Conservation (phyloP, 2,329 filamentous ascomycete genomes). For the Colletotrichum noveboracense region DNA sequence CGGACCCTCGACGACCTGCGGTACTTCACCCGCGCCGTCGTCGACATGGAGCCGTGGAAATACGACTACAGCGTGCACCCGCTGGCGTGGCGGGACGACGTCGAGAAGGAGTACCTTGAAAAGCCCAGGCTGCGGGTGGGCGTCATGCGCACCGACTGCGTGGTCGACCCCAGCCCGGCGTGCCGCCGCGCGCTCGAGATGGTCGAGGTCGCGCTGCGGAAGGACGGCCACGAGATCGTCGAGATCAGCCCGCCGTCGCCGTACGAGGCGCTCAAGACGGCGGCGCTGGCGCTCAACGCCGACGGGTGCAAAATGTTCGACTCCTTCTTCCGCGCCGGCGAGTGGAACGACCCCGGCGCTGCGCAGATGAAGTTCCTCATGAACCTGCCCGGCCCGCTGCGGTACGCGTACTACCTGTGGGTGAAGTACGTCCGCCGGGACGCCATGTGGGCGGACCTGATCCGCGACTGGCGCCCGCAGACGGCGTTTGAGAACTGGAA, state of each 20-base stretch:
- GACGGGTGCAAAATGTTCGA: slow-evolving; percentile 85
- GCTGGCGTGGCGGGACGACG: slow-evolving; percentile 74
- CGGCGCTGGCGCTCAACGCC: slow-evolving; percentile 80
- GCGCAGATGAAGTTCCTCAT: slow-evolving; percentile 77
- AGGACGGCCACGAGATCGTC: slow-evolving; percentile 77
- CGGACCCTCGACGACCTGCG: slow-evolving; percentile 81
- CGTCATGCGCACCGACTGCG: slow-evolving; percentile 78
- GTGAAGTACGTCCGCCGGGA: slow-evolving; percentile 84
- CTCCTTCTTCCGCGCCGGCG: slow-evolving; percentile 76
- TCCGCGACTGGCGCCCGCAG: slow-evolving; percentile 77
- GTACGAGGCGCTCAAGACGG: slow-evolving; percentile 77
- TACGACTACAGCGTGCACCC: slow-evolving; percentile 89
- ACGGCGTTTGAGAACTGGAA: slow-evolving; percentile 82
- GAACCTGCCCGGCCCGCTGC: slow-evolving; percentile 73
- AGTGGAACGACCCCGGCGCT: slow-evolving; percentile 81
- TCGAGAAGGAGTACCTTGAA: slow-evolving; percentile 62
- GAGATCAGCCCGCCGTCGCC: slow-evolving; percentile 69
- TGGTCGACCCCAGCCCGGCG: slow-evolving; percentile 86
- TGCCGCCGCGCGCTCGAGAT: slow-evolving; percentile 78
- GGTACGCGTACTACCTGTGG: slow-evolving; percentile 88
- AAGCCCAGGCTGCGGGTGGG: slow-evolving; percentile 75
- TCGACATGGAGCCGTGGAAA: slow-evolving; percentile 85
- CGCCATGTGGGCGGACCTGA: slow-evolving; percentile 76
- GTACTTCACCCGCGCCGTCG: slow-evolving; percentile 81
- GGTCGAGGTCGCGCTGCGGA: slow-evolving; percentile 70